These are phyloP conservation scores for Clathrospora elynae DNA, from an alignment of 2,329 filamentous ascomycete species.

Conservation along the genomic window DNA sequence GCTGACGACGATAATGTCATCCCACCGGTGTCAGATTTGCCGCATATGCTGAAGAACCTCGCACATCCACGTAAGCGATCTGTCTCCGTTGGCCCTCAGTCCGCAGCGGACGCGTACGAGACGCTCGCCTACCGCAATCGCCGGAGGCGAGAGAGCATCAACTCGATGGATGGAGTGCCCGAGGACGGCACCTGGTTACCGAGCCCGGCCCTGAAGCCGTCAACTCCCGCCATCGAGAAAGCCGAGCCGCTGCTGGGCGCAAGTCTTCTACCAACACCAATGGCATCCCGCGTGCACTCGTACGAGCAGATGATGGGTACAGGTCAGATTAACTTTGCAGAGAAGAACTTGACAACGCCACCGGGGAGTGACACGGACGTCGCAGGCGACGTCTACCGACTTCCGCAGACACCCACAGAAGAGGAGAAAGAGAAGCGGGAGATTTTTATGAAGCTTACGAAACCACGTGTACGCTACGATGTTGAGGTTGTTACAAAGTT, in stretches of 20 bases:
- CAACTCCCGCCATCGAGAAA: conserved; percentile 37
- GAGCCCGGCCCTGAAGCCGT: conserved; percentile 20
- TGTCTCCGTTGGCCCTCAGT: conserved; percentile 91
- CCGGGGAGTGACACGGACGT: conserved; percentile 42
- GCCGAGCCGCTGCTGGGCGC: conserved; percentile 47
- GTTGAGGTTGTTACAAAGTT: conserved; percentile 98
- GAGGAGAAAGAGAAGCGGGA: conserved; percentile 57
- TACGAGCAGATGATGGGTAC: conserved; percentile 78
- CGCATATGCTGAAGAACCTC: conserved; percentile 79
- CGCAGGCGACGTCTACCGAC: conserved; percentile 31
- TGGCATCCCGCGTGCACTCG: conserved; percentile 59
- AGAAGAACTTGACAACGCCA: conserved; percentile 22
- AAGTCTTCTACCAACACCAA: conserved; percentile 55
- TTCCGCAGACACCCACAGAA: conserved; percentile 29
- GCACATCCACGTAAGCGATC: conserved; percentile 80
- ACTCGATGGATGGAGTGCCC: conserved; percentile 46
- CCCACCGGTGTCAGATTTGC: conserved; percentile 85
- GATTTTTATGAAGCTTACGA: conserved; percentile 82
- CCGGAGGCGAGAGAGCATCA: conserved; percentile 64
- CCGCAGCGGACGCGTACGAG: conserved; percentile 94
- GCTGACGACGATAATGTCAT: conserved; percentile 85
- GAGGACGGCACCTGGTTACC: conserved; percentile 35
- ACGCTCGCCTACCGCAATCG: conserved; percentile 88
- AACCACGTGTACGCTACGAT: conserved; percentile 90
- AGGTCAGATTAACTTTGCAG: conserved; percentile 52